Evolutionary conservation across 2,329 filamentous ascomycete genomes (phyloP).

Genomic region (Penicillium sp.): DNA sequence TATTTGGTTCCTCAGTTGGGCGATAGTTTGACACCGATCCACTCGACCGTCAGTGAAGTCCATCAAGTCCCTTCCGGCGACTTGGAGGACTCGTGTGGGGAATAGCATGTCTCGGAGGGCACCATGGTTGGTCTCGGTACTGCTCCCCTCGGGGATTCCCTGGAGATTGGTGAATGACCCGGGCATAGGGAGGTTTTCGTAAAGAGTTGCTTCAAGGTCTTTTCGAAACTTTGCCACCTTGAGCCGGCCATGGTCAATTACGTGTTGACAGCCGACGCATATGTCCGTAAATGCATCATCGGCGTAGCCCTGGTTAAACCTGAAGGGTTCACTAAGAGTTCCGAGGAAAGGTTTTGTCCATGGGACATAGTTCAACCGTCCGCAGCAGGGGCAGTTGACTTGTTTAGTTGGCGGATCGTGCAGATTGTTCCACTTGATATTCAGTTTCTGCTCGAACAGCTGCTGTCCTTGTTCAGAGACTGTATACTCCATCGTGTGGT

Average conservation of each 20-base stretch:
- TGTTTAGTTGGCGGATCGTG: constrained; percentile 49
- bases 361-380: constrained; percentile 39
- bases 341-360: constrained; percentile 53
- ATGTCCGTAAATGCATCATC: constrained; percentile 44
- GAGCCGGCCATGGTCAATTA: constrained; percentile 57
- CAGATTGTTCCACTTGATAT: constrained; percentile 56
- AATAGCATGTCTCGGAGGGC: constrained; percentile 16
- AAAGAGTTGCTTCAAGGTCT: constrained; percentile 52
- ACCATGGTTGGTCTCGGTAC: background rate
- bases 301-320: constrained; percentile 26
- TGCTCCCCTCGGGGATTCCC: constrained; percentile 46
- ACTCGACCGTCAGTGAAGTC: constrained; percentile 54
- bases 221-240: constrained; percentile 59
- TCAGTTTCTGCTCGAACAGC: constrained; percentile 16
- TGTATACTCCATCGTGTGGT: constrained; percentile 16
- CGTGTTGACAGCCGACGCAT: constrained; percentile 52
- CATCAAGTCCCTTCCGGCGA: constrained; percentile 43
- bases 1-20: constrained; percentile 31
- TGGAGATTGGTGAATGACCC: constrained; percentile 61
- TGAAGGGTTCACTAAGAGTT: constrained; percentile 17
- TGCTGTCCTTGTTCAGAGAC: constrained; percentile 10
- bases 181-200: constrained; percentile 55
- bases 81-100: constrained; percentile 7
- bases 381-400: constrained; percentile 57
- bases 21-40: constrained; percentile 45